Evolutionary conservation across 2,329 filamentous ascomycete genomes (phyloP), one percentile per base, ranked within the genome.

Genomic region (Pseudomassariella vexata): DNA sequence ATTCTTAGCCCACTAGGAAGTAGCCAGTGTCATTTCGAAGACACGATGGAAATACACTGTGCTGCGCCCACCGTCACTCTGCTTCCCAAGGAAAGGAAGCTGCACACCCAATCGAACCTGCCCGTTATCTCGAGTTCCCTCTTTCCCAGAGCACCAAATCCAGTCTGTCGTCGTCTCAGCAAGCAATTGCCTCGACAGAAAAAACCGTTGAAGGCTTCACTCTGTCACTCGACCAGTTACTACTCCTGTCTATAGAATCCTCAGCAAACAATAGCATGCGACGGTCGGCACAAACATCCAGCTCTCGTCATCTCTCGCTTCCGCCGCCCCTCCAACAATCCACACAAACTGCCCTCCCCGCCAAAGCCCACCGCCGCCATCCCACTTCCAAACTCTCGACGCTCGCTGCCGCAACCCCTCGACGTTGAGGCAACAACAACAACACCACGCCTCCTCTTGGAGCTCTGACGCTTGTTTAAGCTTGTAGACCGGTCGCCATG

Each of bases 321-420:
- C 24, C 32, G 32, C 32, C 32, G 32, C 24, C 25, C 19, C 32
- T 21, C 24, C 31, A 22, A 18, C 23, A 28, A 28, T 33, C 19
- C 12, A 21, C n/a, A 19, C 30, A 21, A 18, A 19, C 14, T 24
- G 23, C 19, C 19, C 17, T 21, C 32, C 32, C 32, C 32, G 29
- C 32, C 32, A 34, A 28, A 24, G 24, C 30, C 30, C 30, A 32
- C 30, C 30, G 22, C 30, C 22, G 30, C 30, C 31, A 34, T 28
- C 24, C 25, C 32, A 28, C 32, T 34, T 32, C 14, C 29, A 18
- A 21, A 33, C 30, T 18, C 11, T 26, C 23, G 16, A 24, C 30
- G 12, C 15, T 20, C 12, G 11, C 24, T 33, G 16, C 24, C 30
- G 22, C 15, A 27, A 27, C 30, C 23, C 22, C 12, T 14, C 24